These are phyloP conservation scores for Fraxinus floribunda DNA, from an alignment of 305 asterid genomes.

Conservation along the genomic window DNA sequence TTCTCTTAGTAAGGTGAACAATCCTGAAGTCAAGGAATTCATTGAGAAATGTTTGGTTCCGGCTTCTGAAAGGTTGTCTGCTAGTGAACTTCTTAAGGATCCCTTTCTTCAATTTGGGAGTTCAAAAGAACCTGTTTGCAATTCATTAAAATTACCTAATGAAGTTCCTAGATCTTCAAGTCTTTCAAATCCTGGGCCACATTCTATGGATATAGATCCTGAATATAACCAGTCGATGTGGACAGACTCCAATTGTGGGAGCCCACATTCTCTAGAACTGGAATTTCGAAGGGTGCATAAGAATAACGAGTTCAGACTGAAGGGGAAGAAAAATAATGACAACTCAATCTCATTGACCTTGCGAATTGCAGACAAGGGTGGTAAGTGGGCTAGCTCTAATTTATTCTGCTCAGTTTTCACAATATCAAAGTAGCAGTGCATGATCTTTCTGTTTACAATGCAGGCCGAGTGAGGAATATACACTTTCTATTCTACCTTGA, in stretches of 20 bases:
- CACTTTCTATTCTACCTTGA: constrained; percentile 60
- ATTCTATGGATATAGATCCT: constrained; percentile 64
- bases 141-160: constrained; percentile 32
- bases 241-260: constrained; percentile 45
- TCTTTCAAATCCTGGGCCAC: constrained; percentile 37
- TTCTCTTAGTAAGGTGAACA: constrained; percentile 54
- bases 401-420: neutral
- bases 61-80: constrained; percentile 58
- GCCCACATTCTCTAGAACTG: constrained; percentile 34
- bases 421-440: neutral
- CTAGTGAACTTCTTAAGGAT: constrained; percentile 71
- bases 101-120: constrained; percentile 54
- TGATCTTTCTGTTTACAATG: constrained; percentile 13
- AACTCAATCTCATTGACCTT: constrained; percentile 55
- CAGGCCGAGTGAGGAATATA: constrained; percentile 58
- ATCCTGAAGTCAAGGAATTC: constrained; percentile 56
- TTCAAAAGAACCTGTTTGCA: constrained; percentile 23
- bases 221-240: constrained; percentile 44
- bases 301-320: constrained; percentile 56
- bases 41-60: constrained; percentile 74
- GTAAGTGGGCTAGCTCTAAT: constrained; percentile 31
- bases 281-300: constrained; percentile 49
- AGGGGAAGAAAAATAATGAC: constrained; percentile 55
- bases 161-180: constrained; percentile 42
- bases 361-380: constrained; percentile 48